Conservation (phyloP, 768 basidiomycete genomes). For the Pulveroboletus sp. region DNA sequence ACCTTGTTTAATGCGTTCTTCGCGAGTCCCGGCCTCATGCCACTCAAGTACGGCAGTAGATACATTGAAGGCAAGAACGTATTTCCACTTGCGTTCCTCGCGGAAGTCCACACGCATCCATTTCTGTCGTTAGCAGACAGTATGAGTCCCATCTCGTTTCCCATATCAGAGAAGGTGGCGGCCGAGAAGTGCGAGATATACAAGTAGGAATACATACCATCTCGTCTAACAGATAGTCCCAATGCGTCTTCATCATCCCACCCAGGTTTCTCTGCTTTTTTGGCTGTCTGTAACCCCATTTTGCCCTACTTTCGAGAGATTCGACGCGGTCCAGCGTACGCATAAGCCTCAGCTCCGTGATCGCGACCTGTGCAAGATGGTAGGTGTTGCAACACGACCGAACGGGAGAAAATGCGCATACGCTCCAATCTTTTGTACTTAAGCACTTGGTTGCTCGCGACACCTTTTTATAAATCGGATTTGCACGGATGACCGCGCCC, state of each 20-base stretch:
- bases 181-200: not conserved
- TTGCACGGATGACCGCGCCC: conserved; percentile 72
- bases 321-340: conserved; percentile 87
- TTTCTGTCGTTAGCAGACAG: conserved; percentile 51
- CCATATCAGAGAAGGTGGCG: not conserved
- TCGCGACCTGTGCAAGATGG: conserved; percentile 56
- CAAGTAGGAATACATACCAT: conserved; percentile 57
- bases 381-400: not conserved
- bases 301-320: conserved; percentile 67
- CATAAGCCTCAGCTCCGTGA: conserved; percentile 72
- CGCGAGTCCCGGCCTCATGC: conserved; percentile 69
- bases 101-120: conserved; percentile 97
- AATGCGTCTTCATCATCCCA: conserved; percentile 77
- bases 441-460: conserved; percentile 73
- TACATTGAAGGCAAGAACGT: conserved; percentile 77
- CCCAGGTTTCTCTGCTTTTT: conserved; percentile 88
- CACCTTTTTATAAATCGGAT: conserved; percentile 72
- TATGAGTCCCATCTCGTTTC: conserved; percentile 8
- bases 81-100: conserved; percentile 93
- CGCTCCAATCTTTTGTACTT: conserved; percentile 79
- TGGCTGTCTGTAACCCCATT: conserved; percentile 93
- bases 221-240: conserved; percentile 96
- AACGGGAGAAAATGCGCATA: conserved; percentile 38
- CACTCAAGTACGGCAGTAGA: conserved; percentile 84
- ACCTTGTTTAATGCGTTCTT: conserved; percentile 63